Evolutionary conservation across 1,284 basidiomycete species (phyloP), one percentile per base, ranked within the genome.

Genomic region (Hypsizygus ulmarius): DNA sequence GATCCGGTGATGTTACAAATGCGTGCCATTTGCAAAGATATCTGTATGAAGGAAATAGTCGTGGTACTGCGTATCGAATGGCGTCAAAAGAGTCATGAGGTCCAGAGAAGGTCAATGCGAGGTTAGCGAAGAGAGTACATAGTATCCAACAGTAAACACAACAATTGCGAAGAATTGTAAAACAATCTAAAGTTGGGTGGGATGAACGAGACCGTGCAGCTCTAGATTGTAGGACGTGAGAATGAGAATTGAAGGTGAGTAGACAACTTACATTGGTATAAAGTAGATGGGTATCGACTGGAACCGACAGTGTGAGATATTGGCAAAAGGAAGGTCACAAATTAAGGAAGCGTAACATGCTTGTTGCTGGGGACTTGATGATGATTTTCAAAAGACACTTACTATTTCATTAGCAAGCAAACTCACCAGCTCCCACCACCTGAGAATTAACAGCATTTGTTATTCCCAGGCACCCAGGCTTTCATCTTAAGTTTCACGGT

Each of bases 401-500:
- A 47, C 43, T 53, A 4, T 49, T 35, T 32, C 14, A 43, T 53
- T 52, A 57, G 52, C 51, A 50, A 52, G 50, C 49, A 38, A 34
- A 33, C 48, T 45, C 39, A 48, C 41, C 11, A n/a, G 21, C 21
- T 4, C 3, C 21, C 3, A 25, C 7, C 4, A 25, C 21, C 21
- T 7, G 3, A 32, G 41, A 30, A 50, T 66, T 71, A 81, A 61
- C 80, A 81, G 58, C 80, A 79, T 58, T 68, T 76, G 21, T 66
- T 69, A 29, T 77, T 69, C 19, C 79, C 76, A 46, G 75, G 81
- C 51, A 78, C 65, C 82, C 76, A 84, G 54, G 68, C 73, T 61
- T 74, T 80, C 52, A 84, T 62, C 63, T 74, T 82, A 43, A 86
- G 64, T 61, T 75, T 84, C 48, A 80, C 74, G 15, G 77, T 69